Evolutionary conservation across 139 green algal genomes (phyloP), one percentile per base, ranked within the genome.

Genomic region (Nannochloris sp.): DNA sequence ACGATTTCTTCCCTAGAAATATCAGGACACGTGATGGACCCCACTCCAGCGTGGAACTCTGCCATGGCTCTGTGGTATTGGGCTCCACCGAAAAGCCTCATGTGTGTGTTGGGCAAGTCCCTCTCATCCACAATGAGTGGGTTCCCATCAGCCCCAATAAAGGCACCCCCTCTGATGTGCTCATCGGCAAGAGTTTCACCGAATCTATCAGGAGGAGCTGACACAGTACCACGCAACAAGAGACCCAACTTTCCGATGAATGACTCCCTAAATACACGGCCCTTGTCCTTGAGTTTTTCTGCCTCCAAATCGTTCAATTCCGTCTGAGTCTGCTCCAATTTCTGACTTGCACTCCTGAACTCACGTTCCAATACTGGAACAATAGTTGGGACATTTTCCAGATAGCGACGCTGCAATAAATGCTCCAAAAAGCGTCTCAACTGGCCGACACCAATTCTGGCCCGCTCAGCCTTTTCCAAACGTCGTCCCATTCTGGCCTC

Each of bases 111-210:
- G 57, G 89, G 87, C 56, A 95, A 72, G 10, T 74, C 63, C 31
- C 18, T 15, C 5, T 14, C 34, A 23, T 64, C 57, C 19, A 79
- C 57, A 2, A 69, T 56, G 44, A 89, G 66, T 8, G 78, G 63
- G 55, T 74, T 68, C 66, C 82, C 80, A 55, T 91, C 78, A 4
- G 69, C 56, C 10, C 72, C 77, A 29, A 89, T 70, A 54, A 96
- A 97, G 0, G 83, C 76, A 23, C 90, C 91, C 44, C 88, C 89
- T 19, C 79, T 75, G 11, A 89, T 76, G 68, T 96, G 89, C 83
- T 97, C 91, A 27, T 97, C 91, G 18, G 85, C 69, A 19, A 97
- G 78, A n/a, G 90, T 96, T 81, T 97, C 90, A 15, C 90, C 90
- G 75, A 90, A 96, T 48, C 80, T 78, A 46, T 95, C 86, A 2